A percentile compares a stretch with the other conserved stretches of the same genome.
phyloP scores from a whole-genome alignment of 1,284 basidiomycete species.

The Malassezia vespertilionis region DNA sequence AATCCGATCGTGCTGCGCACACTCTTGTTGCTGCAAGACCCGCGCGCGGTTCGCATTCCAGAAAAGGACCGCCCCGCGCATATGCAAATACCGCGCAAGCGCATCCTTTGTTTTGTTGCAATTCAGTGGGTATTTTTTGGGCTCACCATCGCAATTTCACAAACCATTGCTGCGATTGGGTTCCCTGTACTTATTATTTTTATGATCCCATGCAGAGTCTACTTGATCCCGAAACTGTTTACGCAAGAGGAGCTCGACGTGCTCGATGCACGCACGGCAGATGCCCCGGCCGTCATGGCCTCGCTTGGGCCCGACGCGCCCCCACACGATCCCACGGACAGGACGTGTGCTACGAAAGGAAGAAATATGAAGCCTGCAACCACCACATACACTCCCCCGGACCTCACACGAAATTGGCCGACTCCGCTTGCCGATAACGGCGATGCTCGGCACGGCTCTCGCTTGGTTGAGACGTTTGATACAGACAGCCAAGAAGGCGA shows the following conservation, averaged over 20 bases:
- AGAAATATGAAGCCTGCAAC: neutral
- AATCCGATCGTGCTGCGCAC: conserved; percentile 78
- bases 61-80: conserved; percentile 52
- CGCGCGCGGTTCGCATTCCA: conserved; percentile 17
- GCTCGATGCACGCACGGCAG: conserved; percentile 74
- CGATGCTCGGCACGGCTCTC: neutral
- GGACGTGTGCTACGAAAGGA: neutral
- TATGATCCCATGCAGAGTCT: conserved; percentile 69
- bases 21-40: conserved; percentile 70
- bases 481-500: neutral
- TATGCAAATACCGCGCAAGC: conserved; percentile 60
- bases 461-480: conserved; percentile 1
- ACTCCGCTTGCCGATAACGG: neutral
- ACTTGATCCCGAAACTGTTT: conserved; percentile 67
- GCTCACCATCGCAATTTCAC: conserved; percentile 78
- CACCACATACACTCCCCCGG: neutral
- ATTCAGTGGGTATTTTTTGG: conserved; percentile 79
- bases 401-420: neutral
- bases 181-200: conserved; percentile 82
- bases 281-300: conserved; percentile 45
- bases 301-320: conserved; percentile 20
- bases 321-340: neutral
- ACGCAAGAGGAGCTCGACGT: conserved; percentile 67
- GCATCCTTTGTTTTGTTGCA: conserved; percentile 65
- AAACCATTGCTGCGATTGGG: conserved; percentile 67